Conservation (phyloP, 2,329 filamentous ascomycete genomes). For the Orbilia quercus region DNA sequence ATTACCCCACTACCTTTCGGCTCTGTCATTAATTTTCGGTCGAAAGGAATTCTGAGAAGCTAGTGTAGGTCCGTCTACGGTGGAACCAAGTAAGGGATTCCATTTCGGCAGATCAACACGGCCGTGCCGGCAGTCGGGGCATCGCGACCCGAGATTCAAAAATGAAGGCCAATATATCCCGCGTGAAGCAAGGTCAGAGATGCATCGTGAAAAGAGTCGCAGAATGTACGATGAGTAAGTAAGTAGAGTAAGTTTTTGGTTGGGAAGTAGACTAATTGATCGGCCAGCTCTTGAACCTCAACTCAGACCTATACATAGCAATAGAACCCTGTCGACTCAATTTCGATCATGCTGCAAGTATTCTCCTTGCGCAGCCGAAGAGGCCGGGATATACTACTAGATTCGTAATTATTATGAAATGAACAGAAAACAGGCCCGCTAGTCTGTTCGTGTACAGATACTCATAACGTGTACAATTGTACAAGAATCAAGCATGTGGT, state of each 20-base stretch:
- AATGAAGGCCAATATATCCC: conserved; percentile 18
- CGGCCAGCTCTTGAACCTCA: too few species aligned
- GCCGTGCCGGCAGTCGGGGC: conserved; percentile 16
- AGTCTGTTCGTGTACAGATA: not conserved
- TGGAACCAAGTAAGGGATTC: conserved; percentile 2
- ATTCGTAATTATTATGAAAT: too few species aligned
- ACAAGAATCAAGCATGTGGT: too few species aligned
- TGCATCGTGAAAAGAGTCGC: conserved; percentile 16
- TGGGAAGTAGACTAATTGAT: too few species aligned
- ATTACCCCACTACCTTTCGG: not conserved
- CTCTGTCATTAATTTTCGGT: conserved; percentile 12
- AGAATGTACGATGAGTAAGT: too few species aligned
- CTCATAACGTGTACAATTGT: too few species aligned
- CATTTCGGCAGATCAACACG: conserved; percentile 21
- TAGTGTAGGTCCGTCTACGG: conserved; percentile 1
- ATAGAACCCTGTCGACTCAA: not conserved
- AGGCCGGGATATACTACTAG: not conserved
- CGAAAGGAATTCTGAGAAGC: not conserved
- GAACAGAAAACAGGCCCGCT: not conserved
- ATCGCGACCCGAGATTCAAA: conserved; percentile 10
- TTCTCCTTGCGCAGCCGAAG: not conserved
- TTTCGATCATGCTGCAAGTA: not conserved
- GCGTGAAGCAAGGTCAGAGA: conserved; percentile 35
- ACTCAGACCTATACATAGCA: too few species aligned
- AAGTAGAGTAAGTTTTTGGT: too few species aligned